A percentile compares a stretch with the other conserved stretches of the same genome.
These are phyloP conservation scores for Neonectria ditissima DNA, from an alignment of 2,329 filamentous ascomycete genomes.

Conservation along the genomic window DNA sequence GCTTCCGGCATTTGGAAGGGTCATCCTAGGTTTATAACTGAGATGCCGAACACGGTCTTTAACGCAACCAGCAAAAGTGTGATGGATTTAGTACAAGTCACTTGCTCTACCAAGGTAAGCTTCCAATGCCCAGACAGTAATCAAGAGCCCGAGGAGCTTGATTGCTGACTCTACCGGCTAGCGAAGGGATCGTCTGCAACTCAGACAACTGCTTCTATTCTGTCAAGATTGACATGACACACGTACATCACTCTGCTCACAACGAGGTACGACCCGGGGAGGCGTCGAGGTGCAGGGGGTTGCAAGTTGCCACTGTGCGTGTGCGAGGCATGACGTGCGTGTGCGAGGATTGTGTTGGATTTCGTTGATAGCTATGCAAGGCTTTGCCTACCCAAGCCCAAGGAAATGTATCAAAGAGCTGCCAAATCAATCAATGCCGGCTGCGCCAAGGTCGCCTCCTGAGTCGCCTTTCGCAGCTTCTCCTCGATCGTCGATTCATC, in stretches of 20 bases:
- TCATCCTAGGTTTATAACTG: neutral
- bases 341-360: conserved; percentile 22
- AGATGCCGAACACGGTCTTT: neutral
- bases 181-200: neutral
- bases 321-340: conserved; percentile 18
- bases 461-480: conserved; percentile 17
- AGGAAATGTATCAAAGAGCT: conserved; percentile 9
- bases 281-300: neutral
- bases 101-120: neutral
- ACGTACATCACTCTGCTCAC: neutral
- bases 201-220: neutral
- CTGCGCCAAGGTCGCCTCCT: conserved; percentile 3
- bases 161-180: neutral
- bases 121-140: neutral
- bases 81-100: neutral
- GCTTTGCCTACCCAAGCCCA: conserved; percentile 9
- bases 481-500: conserved; percentile 23
- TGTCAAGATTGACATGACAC: neutral
- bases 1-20: neutral
- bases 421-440: conserved; percentile 22
- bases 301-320: neutral
- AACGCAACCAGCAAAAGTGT: neutral
- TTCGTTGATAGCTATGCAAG: conserved; percentile 27
- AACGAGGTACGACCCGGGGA: neutral
- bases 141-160: neutral